Conservation (phyloP, 768 basidiomycete genomes). For the Lentinus tigrinus region DNA sequence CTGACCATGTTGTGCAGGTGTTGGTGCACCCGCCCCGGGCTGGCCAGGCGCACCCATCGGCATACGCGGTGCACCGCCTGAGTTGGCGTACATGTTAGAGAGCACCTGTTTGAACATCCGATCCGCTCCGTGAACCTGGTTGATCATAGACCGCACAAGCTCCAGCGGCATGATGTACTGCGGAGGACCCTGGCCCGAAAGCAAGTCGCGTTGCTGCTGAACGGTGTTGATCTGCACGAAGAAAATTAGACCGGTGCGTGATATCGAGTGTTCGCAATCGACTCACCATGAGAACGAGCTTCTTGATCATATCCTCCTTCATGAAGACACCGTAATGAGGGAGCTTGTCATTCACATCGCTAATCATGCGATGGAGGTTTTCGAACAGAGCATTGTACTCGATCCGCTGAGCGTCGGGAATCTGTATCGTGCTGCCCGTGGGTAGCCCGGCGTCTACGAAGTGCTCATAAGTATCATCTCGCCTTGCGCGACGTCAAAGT, state of each 20-base stretch:
- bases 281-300: slow-evolving; percentile 55
- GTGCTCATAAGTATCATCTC: not conserved
- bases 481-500: no score
- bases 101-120: slow-evolving; percentile 35
- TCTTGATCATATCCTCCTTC: slow-evolving; percentile 48
- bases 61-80: not conserved
- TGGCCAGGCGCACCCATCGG: not conserved
- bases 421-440: slow-evolving; percentile 31
- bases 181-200: slow-evolving; percentile 21
- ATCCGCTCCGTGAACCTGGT: slow-evolving; percentile 41
- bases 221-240: slow-evolving; percentile 25
- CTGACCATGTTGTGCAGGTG: no score
- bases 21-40: not conserved
- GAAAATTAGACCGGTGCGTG: not conserved
- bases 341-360: slow-evolving; percentile 52
- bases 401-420: slow-evolving; percentile 52
- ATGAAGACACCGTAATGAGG: slow-evolving; percentile 47
- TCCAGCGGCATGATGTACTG: slow-evolving; percentile 35
- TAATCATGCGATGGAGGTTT: slow-evolving; percentile 41
- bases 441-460: not conserved
- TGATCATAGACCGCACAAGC: slow-evolving; percentile 34
- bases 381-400: slow-evolving; percentile 55
- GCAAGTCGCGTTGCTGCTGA: slow-evolving; percentile 38
- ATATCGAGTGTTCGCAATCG: slow-evolving; percentile 8
- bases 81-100: not conserved